Evolutionary conservation across 768 basidiomycete genomes (phyloP), one percentile per base, ranked within the genome.

Genomic region (Cyathus striatus): DNA sequence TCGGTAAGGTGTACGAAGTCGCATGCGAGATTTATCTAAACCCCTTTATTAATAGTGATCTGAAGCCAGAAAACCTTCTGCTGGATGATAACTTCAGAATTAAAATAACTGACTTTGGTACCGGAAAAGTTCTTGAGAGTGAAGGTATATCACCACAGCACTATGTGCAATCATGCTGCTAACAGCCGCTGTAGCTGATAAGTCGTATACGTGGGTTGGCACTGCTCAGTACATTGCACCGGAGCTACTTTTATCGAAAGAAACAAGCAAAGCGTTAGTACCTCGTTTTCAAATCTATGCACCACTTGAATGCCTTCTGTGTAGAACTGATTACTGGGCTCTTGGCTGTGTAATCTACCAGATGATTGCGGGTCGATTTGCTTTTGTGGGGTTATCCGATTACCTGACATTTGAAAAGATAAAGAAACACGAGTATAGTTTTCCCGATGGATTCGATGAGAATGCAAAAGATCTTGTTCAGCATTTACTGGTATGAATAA

Each of bases 101-200:
- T 57, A 95, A 92, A 62, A 78, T 99, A n/a, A 90, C 92, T 13
- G 96, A 99, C 61, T 98, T 98, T 62, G 96, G 96, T 5, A 94
- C 91, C 3, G 91, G 91, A 16, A 87, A 88, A 64, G 68, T 88
- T 48, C 65, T 83, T 24, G 79, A 83, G 47, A 57, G 72, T 17
- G 70, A 67, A 40, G 62, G 82, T 82, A 43, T 54, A 79, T 64
- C 41, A 6, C 36, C 26, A 17, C 36, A 13, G 13, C n/a, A n/a
- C n/a, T n/a, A n/a, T n/a, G n/a, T n/a, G n/a, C n/a, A n/a, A n/a
- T n/a, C n/a, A n/a, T n/a, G n/a, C 36, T 22, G 27, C 44, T 7
- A 32, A 24, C 33, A 18, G 41, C 22, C 7, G 30, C 62, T 6
- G 32, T 23, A 75, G 79, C 59, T 41, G 75, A 73, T 51, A 50